A percentile compares a stretch with the other conserved stretches of the same genome.
These are phyloP conservation scores for Mycena floridula DNA, from an alignment of 768 basidiomycete species.

Conservation along the genomic window DNA sequence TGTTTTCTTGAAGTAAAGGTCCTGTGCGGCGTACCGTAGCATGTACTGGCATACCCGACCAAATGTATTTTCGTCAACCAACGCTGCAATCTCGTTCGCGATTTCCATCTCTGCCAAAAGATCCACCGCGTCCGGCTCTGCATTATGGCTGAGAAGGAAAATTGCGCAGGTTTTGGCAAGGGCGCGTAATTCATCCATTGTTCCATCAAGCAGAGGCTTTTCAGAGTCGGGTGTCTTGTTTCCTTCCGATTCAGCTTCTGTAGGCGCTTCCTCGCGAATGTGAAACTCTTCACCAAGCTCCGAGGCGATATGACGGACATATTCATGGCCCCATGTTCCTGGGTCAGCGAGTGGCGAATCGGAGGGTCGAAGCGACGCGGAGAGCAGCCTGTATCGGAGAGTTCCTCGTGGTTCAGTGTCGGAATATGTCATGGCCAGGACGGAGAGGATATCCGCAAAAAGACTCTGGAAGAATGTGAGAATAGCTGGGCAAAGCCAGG, in stretches of 20 bases:
- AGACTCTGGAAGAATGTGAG: constrained; percentile 52
- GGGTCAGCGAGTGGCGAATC: constrained; percentile 76
- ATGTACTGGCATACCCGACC: constrained; percentile 92
- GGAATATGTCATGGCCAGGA: constrained; percentile 99
- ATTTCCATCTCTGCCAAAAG: constrained; percentile 91
- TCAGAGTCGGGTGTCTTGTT: constrained; percentile 24
- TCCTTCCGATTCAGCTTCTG: constrained; percentile 21
- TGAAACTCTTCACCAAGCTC: constrained; percentile 94
- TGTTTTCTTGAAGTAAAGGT: background rate
- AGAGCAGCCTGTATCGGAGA: constrained; percentile 84
- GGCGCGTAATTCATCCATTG: constrained; percentile 66
- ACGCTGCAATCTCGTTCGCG: constrained; percentile 64
- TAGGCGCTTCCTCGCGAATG: constrained; percentile 39
- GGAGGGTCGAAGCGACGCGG: constrained; percentile 59
- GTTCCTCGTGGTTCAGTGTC: constrained; percentile 97
- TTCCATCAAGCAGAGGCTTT: constrained; percentile 42
- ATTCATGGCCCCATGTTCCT: constrained; percentile 99
- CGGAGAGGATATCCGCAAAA: constrained; percentile 95
- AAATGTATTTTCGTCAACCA: constrained; percentile 87
- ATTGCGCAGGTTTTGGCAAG: constrained; percentile 81
- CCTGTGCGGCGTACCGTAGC: constrained; percentile 59
- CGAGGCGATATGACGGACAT: constrained; percentile 92
- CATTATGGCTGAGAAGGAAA: constrained; percentile 90
- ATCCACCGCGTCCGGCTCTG: constrained; percentile 97
- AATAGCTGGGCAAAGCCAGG: background rate